Conservation (phyloP, 139 green algal genomes). For the Tetradesmus obliquus region DNA sequence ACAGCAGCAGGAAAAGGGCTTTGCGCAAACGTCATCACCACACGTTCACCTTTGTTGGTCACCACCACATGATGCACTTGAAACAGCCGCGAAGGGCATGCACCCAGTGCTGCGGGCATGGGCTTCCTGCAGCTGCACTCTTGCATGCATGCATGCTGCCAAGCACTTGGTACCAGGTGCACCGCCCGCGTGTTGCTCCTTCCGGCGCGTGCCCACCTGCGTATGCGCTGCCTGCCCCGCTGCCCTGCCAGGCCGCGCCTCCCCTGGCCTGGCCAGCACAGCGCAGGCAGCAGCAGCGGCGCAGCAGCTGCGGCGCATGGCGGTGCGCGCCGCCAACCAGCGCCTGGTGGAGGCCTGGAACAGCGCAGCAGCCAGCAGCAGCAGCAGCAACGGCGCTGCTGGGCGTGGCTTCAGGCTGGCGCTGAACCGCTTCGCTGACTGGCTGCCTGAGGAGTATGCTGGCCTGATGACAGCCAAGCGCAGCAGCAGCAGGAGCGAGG, state of each 20-base stretch:
- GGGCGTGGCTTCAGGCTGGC: slow-evolving; percentile 46
- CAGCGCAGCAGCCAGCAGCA: neutral
- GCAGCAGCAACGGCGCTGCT: neutral
- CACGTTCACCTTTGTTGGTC: too few species aligned
- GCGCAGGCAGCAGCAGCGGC: neutral
- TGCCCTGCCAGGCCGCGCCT: neutral
- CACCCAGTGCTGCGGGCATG: too few species aligned
- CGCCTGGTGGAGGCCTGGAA: slow-evolving; percentile 45
- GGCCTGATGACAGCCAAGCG: slow-evolving; percentile 21
- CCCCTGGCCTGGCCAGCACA: neutral
- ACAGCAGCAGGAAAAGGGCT: too few species aligned
- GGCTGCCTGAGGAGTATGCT: slow-evolving; percentile 45
- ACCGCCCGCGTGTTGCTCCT: too few species aligned
- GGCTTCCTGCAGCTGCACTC: too few species aligned
- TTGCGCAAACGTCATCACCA: too few species aligned
- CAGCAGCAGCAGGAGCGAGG: slow-evolving; percentile 32
- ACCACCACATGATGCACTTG: too few species aligned
- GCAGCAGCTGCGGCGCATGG: slow-evolving; percentile 26
- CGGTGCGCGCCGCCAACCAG: slow-evolving; percentile 1
- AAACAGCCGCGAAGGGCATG: too few species aligned
- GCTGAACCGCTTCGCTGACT: slow-evolving; percentile 41
- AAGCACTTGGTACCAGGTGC: too few species aligned
- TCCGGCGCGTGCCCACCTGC: too few species aligned
- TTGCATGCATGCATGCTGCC: too few species aligned
- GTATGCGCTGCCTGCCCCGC: too few species aligned